These are phyloP conservation scores for Metschnikowia lunata DNA, from an alignment of 805 yeast species.

Conservation along the genomic window DNA sequence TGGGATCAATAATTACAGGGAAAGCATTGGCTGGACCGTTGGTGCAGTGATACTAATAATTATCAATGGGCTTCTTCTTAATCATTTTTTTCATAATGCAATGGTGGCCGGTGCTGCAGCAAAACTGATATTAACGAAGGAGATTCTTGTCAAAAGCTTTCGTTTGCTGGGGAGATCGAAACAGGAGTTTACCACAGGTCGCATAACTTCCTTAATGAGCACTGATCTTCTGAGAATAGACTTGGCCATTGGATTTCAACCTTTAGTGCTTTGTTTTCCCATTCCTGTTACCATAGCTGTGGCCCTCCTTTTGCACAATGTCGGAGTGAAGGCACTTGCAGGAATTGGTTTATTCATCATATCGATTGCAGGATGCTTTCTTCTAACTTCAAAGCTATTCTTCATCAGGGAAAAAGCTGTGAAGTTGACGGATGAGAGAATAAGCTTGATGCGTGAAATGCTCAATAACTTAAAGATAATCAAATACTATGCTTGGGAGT, in stretches of 20 bases:
- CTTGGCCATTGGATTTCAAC: constrained; percentile 42
- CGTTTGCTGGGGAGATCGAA: constrained; percentile 30
- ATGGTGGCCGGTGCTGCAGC: constrained; percentile 41
- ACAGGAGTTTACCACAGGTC: constrained; percentile 34
- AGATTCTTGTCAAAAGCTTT: constrained; percentile 37
- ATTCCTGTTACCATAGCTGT: constrained; percentile 39
- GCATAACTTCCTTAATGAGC: constrained; percentile 38
- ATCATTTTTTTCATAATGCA: constrained; percentile 40
- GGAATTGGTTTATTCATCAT: constrained; percentile 40
- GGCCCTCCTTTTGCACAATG: constrained; percentile 29
- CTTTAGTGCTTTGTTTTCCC: constrained; percentile 39
- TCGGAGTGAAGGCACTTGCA: constrained; percentile 38
- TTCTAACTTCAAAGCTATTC: constrained; percentile 33
- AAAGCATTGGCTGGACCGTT: constrained; percentile 73
- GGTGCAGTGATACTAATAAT: constrained; percentile 58
- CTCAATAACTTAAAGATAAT: constrained; percentile 39
- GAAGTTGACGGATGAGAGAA: constrained; percentile 38
- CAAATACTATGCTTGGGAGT: constrained; percentile 46
- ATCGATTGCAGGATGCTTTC: constrained; percentile 32
- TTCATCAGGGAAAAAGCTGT: constrained; percentile 33
- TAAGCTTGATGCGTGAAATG: constrained; percentile 40
- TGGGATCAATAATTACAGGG: constrained; percentile 43
- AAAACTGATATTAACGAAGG: constrained; percentile 38
- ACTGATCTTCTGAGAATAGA: constrained; percentile 43
- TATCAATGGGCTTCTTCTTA: constrained; percentile 35